Evolutionary conservation across 2,329 filamentous ascomycete species (phyloP).

Genomic region (Trichoderma koningiopsis): DNA sequence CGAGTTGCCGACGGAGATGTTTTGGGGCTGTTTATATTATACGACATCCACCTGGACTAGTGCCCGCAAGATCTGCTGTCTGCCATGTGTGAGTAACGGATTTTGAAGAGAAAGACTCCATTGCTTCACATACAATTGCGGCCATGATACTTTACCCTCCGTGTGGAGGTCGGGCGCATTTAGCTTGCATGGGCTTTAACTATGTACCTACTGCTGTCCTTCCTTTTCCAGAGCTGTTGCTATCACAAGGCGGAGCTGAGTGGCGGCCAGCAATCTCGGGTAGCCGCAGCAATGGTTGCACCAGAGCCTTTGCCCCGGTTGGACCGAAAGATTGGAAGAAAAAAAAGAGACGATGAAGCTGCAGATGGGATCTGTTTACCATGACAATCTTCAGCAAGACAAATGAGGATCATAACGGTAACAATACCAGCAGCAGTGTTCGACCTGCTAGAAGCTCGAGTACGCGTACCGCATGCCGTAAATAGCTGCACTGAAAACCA

Average conservation of each 20-base stretch:
- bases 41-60: too few relatives aligned
- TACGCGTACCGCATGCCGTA: neutral
- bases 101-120: too few relatives aligned
- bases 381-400: too few relatives aligned
- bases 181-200: neutral
- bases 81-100: too few relatives aligned
- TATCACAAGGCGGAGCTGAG: neutral
- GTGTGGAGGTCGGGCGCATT: neutral
- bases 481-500: neutral
- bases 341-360: neutral
- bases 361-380: neutral
- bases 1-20: neutral
- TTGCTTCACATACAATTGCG: neutral
- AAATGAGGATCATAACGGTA: too few relatives aligned
- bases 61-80: too few relatives aligned
- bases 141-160: too few relatives aligned
- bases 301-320: neutral
- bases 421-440: too few relatives aligned
- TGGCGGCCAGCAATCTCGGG: neutral
- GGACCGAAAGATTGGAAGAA: neutral
- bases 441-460: neutral
- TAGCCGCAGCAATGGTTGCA: neutral
- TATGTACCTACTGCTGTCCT: neutral
- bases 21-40: too few relatives aligned
- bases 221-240: neutral